These are phyloP conservation scores for Alternaria brassicicola DNA, from an alignment of 2,329 filamentous ascomycete genomes.

Conservation along the genomic window DNA sequence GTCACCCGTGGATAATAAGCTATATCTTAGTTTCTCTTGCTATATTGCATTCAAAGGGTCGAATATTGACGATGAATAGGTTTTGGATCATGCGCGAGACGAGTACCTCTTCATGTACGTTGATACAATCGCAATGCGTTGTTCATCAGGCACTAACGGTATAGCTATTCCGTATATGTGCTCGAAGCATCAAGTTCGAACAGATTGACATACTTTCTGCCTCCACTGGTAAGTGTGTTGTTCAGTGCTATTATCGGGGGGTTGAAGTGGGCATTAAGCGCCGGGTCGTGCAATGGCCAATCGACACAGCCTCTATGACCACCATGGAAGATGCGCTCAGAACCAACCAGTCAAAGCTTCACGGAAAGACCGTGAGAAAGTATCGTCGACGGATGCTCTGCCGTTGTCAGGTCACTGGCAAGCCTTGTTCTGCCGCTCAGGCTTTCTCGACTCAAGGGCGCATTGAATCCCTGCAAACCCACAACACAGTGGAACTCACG, in stretches of 20 bases:
- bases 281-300: slow-evolving; percentile 33
- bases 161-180: slow-evolving; percentile 61
- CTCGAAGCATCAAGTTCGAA: slow-evolving; percentile 59
- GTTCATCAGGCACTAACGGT: slow-evolving; percentile 60
- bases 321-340: slow-evolving; percentile 14
- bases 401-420: slow-evolving; percentile 16
- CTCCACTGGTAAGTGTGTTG: slow-evolving; percentile 52
- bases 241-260: slow-evolving; percentile 30
- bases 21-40: neutral
- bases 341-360: slow-evolving; percentile 24
- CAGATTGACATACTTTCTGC: slow-evolving; percentile 56
- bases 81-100: slow-evolving; percentile 68
- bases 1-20: neutral
- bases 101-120: slow-evolving; percentile 79
- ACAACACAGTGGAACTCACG: slow-evolving; percentile 4
- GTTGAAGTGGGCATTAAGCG: slow-evolving; percentile 42
- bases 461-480: slow-evolving; percentile 11
- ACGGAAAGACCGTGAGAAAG: neutral
- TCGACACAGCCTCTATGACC: slow-evolving; percentile 40
- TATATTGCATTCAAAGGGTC: slow-evolving; percentile 41
- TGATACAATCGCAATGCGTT: slow-evolving; percentile 11
- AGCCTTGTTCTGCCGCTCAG: slow-evolving; percentile 36
- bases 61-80: slow-evolving; percentile 49
- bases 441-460: slow-evolving; percentile 22
- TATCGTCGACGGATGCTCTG: slow-evolving; percentile 5